Evolutionary conservation across 1,139 yeast genomes (phyloP).

Genomic region (Kodamaea alishanica): DNA sequence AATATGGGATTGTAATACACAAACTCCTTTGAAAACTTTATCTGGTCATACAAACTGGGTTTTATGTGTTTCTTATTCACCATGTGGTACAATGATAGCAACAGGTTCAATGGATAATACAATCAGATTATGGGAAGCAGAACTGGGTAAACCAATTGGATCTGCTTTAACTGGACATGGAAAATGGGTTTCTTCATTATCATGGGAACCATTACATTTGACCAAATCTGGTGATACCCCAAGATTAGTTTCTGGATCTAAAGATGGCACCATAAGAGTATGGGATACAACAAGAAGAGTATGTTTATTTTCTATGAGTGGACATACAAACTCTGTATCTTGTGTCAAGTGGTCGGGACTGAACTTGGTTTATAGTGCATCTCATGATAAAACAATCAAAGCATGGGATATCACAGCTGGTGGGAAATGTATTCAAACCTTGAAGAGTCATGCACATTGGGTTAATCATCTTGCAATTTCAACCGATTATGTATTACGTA

Average conservation of each 20-base stretch:
- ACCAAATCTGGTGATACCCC: slow-evolving; percentile 64
- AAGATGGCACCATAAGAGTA: slow-evolving; percentile 83
- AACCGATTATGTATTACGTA: slow-evolving; percentile 82
- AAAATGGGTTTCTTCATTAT: slow-evolving; percentile 83
- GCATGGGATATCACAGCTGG: slow-evolving; percentile 80
- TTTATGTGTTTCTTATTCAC: slow-evolving; percentile 87
- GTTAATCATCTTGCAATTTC: slow-evolving; percentile 90
- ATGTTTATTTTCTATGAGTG: slow-evolving; percentile 71
- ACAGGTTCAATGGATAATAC: slow-evolving; percentile 97
- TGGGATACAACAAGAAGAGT: slow-evolving; percentile 85
- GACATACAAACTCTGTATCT: slow-evolving; percentile 85
- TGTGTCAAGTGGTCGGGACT: slow-evolving; percentile 97
- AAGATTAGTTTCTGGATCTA: slow-evolving; percentile 80
- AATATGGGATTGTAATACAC: slow-evolving; percentile 96
- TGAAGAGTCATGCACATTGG: slow-evolving; percentile 96
- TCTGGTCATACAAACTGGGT: slow-evolving; percentile 94
- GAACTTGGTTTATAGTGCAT: slow-evolving; percentile 80
- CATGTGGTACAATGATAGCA: slow-evolving; percentile 86
- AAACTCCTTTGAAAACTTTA: slow-evolving; percentile 79
- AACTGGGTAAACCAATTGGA: slow-evolving; percentile 72
- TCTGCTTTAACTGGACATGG: slow-evolving; percentile 73
- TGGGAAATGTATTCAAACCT: slow-evolving; percentile 75
- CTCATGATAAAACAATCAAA: slow-evolving; percentile 92
- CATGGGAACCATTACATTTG: slow-evolving; percentile 94
- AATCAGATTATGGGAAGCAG: slow-evolving; percentile 74